Conservation (phyloP, 1,139 yeast species). For the Sugiyamaella xylanicola region DNA sequence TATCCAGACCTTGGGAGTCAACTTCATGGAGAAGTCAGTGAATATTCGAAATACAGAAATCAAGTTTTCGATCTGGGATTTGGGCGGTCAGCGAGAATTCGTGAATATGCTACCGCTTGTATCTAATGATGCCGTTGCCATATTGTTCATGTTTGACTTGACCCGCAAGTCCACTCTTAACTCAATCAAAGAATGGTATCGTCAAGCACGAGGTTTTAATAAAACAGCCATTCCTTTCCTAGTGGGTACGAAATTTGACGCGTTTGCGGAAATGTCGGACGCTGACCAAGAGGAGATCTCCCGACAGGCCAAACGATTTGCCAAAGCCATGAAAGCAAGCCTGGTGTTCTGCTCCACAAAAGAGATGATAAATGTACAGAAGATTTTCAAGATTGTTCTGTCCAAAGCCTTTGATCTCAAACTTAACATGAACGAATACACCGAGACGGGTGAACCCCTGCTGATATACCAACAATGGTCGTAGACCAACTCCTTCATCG, state of each 20-base stretch:
- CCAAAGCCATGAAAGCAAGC: conserved; percentile 89
- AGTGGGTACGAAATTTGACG: conserved; percentile 93
- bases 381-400: conserved; percentile 86
- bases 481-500: background rate
- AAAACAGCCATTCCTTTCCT: conserved; percentile 87
- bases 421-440: conserved; percentile 80
- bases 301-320: conserved; percentile 81
- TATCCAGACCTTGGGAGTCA: conserved; percentile 92
- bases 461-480: conserved; percentile 59
- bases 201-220: conserved; percentile 90
- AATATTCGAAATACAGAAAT: conserved; percentile 86
- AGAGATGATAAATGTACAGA: conserved; percentile 91
- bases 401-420: conserved; percentile 91
- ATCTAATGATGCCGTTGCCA: conserved; percentile 91
- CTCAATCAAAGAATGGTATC: conserved; percentile 91
- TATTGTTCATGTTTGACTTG: conserved; percentile 88
- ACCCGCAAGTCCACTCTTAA: conserved; percentile 85
- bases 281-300: conserved; percentile 87
- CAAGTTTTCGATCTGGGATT: conserved; percentile 92
- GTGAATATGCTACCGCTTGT: conserved; percentile 95
- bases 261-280: conserved; percentile 67
- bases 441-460: conserved; percentile 84
- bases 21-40: conserved; percentile 90
- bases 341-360: conserved; percentile 90
- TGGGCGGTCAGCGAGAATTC: conserved; percentile 96